These are phyloP conservation scores for Boletellus deceptivus DNA, from an alignment of 1,284 basidiomycete species.

Conservation along the genomic window DNA sequence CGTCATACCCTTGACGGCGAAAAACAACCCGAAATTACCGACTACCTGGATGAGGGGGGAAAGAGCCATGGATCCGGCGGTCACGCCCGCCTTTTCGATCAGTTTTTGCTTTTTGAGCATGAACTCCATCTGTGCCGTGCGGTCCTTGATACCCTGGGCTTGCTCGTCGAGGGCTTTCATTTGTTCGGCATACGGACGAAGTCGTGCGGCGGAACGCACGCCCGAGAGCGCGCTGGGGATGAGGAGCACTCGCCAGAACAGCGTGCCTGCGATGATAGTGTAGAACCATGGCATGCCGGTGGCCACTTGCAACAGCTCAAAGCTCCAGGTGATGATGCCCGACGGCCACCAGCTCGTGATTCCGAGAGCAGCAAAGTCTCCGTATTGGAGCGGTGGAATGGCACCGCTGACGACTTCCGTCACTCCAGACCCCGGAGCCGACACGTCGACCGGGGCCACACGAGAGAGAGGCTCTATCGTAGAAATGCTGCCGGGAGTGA, in stretches of 20 bases:
- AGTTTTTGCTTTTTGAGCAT: conserved; percentile 61
- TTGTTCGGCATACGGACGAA: conserved; percentile 64
- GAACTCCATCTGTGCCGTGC: conserved; percentile 53
- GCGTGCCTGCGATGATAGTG: conserved; percentile 72
- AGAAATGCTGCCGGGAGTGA: neutral
- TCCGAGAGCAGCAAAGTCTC: conserved; percentile 78
- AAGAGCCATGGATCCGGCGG: conserved; percentile 55
- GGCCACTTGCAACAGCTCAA: conserved; percentile 74
- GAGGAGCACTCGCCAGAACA: conserved; percentile 67
- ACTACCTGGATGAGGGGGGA: conserved; percentile 75
- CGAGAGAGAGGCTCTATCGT: neutral
- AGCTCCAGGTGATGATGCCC: conserved; percentile 60
- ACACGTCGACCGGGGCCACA: conserved; percentile 9
- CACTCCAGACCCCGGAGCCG: conserved; percentile 11
- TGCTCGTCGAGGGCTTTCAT: conserved; percentile 55
- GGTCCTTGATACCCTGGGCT: conserved; percentile 34
- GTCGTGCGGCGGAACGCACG: conserved; percentile 66
- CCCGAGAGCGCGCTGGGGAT: conserved; percentile 70
- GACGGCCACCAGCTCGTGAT: conserved; percentile 60
- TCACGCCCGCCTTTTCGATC: conserved; percentile 70
- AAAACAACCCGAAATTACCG: conserved; percentile 84
- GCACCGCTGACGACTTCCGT: conserved; percentile 30
- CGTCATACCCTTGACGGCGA: conserved; percentile 76
- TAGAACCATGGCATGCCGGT: conserved; percentile 86
- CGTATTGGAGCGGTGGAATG: conserved; percentile 60